Evolutionary conservation across 2,329 filamentous ascomycete genomes (phyloP), one percentile per base, ranked within the genome.

Genomic region (Exophiala sp.): DNA sequence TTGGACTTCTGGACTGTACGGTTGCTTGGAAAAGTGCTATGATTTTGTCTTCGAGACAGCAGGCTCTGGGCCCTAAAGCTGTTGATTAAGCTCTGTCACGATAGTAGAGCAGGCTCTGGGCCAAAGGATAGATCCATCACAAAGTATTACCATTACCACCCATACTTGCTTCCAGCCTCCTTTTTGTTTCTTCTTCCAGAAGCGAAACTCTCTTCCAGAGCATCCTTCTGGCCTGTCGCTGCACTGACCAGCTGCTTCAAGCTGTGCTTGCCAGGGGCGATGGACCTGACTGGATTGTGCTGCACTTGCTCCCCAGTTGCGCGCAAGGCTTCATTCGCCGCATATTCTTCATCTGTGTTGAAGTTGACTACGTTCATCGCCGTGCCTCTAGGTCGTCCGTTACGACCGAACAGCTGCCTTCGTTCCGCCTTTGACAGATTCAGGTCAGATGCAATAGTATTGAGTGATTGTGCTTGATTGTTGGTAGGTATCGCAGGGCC

Each of bases 141-240:
- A 10, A 12, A 24, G 5, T 3, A 16, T 47, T 38, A 43, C 10
- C n/a, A 44, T 65, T 65, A 86, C 89, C 90, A 96, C 4, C 91
- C 91, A 73, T 96, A 96, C 64, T 83, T 83, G 54, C 82, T 85
- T 3, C 88, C 88, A 16, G 89, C 89, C 68, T 96, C 91, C 64
- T 83, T 86, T 70, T 89, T 85, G 66, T 91, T 94, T 64, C 80
- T 82, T 73, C 82, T 85, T 5, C 90, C 89, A 62, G 85, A 78
- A 16, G 90, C 90, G 75, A 96, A 96, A 68, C 89, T 91, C 66
- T 97, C 92, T 72, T 96, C 91, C 62, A 96, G 74, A 2, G 90
- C 91, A 9, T 95, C 90, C 67, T 85, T 85, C 72, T 97, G 91
- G 58, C 79, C 88, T 62, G 84, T 84, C 21, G 89, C 91, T 57